Evolutionary conservation across 495 filamentous ascomycete genomes (phyloP), one percentile per base, ranked within the genome.

Genomic region (Hyaloscypha finlandica): DNA sequence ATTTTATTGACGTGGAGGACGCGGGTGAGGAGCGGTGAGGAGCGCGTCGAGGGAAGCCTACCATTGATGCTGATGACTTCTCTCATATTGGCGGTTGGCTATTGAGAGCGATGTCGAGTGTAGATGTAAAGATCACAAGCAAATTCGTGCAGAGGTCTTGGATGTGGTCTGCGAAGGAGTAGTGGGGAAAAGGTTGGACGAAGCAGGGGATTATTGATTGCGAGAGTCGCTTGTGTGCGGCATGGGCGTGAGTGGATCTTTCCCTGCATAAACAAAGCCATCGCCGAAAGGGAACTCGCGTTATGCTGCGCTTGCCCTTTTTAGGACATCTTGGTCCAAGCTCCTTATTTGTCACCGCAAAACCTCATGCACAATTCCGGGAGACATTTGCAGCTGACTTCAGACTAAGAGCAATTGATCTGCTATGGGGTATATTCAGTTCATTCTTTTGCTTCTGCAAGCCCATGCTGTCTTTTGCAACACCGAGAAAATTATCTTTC

Each of bases 61-160:
- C 94, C 94, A 87, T 98, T 97, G 88, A 98, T 89, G 82, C 90
- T 94, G 79, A 98, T 97, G 78, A 98, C 93, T 88, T 98, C 94
- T 90, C 94, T 93, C 94, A 98, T 98, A 78, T 84, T 88, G 87
- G 74, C 75, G 77, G 67, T 66, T 70, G 66, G 73, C 70, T 65
- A 68, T 64, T n/a, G 62, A 55, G 63, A 61, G 59, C 55, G 35
- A 58, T 66, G 58, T 62, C 51, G 57, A 59, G 59, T 63, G 71
- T 66, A 63, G 67, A 56, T 37, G 63, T 64, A 66, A 29, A 35
- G 52, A 59, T 62, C 57, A 52, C 29, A 64, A 72, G 73, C 61
- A 71, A 71, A 70, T 35, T 54, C 58, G 60, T 67, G 69, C 60
- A 60, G 69, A 73, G 68, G 63, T 71, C 65, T 69, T 71, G 51